These are phyloP conservation scores for Bifiguratus adelaidae DNA, from an alignment of 192 early-diverging fungal genomes.

Conservation along the genomic window DNA sequence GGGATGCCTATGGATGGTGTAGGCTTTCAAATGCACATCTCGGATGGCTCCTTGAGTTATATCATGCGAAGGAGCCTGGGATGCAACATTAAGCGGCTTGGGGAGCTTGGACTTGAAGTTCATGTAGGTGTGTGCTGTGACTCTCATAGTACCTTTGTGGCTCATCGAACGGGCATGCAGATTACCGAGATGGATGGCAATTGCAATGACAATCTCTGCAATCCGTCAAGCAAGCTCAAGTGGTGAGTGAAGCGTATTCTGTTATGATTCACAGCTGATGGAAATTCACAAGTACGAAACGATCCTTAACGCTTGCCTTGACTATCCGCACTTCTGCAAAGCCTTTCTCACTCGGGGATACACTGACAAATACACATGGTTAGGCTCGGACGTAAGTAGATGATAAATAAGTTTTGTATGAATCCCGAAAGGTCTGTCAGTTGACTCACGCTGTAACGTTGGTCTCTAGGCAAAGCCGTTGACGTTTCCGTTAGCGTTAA, in stretches of 20 bases:
- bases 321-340: neutral
- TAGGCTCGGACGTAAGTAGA: too few species aligned
- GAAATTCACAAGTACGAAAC: neutral
- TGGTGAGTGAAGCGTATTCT: neutral
- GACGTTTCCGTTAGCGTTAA: too few species aligned
- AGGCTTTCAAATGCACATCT: constrained; percentile 5
- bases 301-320: neutral
- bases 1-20: constrained; percentile 6
- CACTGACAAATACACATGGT: constrained; percentile 6
- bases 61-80: constrained; percentile 1
- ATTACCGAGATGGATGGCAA: constrained; percentile 4
- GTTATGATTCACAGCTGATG: neutral
- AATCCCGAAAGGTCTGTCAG: too few species aligned
- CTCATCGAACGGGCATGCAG: too few species aligned
- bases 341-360: constrained; percentile 4
- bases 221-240: neutral
- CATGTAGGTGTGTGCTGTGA: too few species aligned
- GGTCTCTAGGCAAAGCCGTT: too few species aligned
- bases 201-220: neutral
- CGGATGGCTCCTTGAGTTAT: neutral
- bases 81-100: constrained; percentile 5
- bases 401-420: too few species aligned
- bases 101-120: constrained; percentile 3
- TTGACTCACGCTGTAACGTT: too few species aligned
- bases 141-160: too few species aligned